Evolutionary conservation across 106 monocot genomes (phyloP).

Genomic region (Dendrobium catenatum): DNA sequence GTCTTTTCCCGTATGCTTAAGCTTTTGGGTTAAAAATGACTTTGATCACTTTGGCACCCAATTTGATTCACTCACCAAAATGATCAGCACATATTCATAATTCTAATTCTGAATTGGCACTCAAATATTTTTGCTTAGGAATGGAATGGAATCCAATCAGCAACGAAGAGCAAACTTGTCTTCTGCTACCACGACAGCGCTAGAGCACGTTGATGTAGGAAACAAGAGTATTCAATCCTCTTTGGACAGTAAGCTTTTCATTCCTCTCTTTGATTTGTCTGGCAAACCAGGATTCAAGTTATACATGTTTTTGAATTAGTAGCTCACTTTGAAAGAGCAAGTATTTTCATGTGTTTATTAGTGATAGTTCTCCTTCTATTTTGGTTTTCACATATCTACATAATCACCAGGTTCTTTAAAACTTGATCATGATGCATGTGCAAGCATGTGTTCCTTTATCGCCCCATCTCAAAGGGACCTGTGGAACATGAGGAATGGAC

Average conservation of each 20-base stretch:
- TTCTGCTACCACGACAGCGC: conserved; percentile 30
- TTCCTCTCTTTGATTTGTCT: background rate
- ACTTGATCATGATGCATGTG: conserved; percentile 62
- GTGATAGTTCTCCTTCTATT: background rate
- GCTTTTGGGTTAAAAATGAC: background rate
- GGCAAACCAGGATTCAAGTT: background rate
- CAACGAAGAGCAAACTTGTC: conserved; percentile 43
- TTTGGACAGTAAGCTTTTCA: conserved; percentile 42
- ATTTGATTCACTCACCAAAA: background rate
- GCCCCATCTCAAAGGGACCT: conserved; percentile 36
- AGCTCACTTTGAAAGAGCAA: background rate
- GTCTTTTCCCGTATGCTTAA: background rate
- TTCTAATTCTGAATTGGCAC: background rate
- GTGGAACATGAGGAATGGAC: conserved; percentile 40
- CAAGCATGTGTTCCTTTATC: conserved; percentile 32
- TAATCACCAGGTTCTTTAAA: conserved; percentile 46
- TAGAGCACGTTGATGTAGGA: conserved; percentile 36
- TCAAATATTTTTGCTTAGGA: conserved; percentile 26
- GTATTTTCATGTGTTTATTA: background rate
- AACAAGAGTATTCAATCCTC: conserved; percentile 45
- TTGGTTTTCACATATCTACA: background rate
- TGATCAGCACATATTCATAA: background rate
- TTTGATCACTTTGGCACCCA: background rate
- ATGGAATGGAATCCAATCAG: conserved; percentile 51
- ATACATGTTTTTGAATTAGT: background rate